A percentile compares a stretch with the other conserved stretches of the same genome.
These are phyloP conservation scores for Solanum raphanifolium DNA, from an alignment of 257 asterid species.

Conservation along the genomic window DNA sequence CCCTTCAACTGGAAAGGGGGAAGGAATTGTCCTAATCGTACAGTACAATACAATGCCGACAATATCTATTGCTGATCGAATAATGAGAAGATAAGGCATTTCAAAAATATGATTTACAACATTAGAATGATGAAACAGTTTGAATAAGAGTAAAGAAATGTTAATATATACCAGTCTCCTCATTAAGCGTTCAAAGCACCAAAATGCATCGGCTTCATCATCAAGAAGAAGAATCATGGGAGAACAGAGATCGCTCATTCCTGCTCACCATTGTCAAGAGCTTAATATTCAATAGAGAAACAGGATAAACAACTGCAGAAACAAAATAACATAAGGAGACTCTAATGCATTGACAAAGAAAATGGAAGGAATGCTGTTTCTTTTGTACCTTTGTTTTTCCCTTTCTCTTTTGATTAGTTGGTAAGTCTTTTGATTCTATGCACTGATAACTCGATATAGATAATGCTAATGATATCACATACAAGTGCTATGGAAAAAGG, in stretches of 20 bases:
- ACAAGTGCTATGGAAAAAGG: not conserved
- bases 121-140: not conserved
- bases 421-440: not conserved
- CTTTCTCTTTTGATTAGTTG: not conserved
- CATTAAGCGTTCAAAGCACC: constrained; percentile 95
- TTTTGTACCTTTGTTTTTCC: not conserved
- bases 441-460: not conserved
- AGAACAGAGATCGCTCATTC: constrained; percentile 98
- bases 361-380: not conserved
- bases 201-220: constrained; percentile 89
- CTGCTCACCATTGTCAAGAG: constrained; percentile 35
- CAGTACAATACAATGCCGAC: not conserved
- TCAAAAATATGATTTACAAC: not conserved
- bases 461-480: not conserved
- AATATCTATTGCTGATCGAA: not conserved
- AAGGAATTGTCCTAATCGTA: not conserved
- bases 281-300: not conserved
- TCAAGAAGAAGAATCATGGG: constrained; percentile 88
- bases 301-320: not conserved
- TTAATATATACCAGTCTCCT: constrained; percentile 54
- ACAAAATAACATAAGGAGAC: not conserved
- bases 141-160: not conserved
- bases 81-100: not conserved
- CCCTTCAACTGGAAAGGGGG: too few relatives aligned
- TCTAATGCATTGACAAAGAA: not conserved